A percentile compares a stretch with the other conserved stretches of the same genome.
Conservation (phyloP, 192 early-diverging fungal genomes). For the Pilaira anomala region DNA sequence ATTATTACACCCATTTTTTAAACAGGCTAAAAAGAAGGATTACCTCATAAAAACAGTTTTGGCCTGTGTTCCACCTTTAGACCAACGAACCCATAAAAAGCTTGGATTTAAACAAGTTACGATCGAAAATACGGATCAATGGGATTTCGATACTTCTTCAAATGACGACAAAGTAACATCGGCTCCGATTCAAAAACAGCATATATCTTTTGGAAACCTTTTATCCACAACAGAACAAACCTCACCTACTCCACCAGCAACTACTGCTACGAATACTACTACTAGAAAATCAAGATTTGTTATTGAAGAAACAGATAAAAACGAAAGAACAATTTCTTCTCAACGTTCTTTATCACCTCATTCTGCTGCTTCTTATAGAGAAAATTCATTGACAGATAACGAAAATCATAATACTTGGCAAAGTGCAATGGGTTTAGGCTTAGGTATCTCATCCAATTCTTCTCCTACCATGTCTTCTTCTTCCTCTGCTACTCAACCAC, state of each 20-base stretch:
- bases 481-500: no score
- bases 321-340: conserved; percentile 19
- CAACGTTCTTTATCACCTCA: conserved; percentile 1
- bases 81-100: conserved; percentile 62
- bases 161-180: conserved; percentile 4
- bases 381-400: no score
- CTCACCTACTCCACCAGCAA: neutral
- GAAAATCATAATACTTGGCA: neutral
- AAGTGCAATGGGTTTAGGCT: conserved; percentile 1
- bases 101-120: conserved; percentile 39
- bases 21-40: conserved; percentile 65
- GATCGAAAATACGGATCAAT: conserved; percentile 52
- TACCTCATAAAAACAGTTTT: conserved; percentile 63
- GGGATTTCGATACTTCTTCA: conserved; percentile 60
- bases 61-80: conserved; percentile 62
- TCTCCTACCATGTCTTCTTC: neutral
- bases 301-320: conserved; percentile 22
- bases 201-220: neutral
- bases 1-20: conserved; percentile 74
- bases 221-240: neutral
- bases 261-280: conserved; percentile 13
- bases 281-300: conserved; percentile 30
- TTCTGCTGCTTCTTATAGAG: conserved; percentile 12
- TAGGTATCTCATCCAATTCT: conserved; percentile 16
- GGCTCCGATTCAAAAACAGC: conserved; percentile 6